Percentiles rank a stretch among this genome's conserved stretches.
Evolutionary conservation across 2,329 filamentous ascomycete genomes (phyloP).

Genomic region (Ophiocordyceps robertsii): DNA sequence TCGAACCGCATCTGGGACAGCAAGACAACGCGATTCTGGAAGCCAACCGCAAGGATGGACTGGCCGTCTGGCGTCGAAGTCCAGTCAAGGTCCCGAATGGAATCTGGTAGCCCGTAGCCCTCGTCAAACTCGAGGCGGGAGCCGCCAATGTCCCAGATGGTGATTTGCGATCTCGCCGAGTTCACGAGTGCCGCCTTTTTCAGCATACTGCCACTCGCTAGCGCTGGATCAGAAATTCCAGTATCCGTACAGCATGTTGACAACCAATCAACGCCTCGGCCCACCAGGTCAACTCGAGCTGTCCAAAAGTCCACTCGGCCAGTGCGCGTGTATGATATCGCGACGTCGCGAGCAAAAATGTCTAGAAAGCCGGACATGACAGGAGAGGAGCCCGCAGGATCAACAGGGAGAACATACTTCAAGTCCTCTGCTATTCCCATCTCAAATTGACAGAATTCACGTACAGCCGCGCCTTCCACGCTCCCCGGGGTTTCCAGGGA

Average conservation of each 20-base stretch:
- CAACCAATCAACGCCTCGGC: slow-evolving; percentile 62
- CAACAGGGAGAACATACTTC: slow-evolving; percentile 64
- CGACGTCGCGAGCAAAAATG: slow-evolving; percentile 73
- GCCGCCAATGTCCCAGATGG: slow-evolving; percentile 82
- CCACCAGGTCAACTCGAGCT: slow-evolving; percentile 51
- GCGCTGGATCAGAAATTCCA: slow-evolving; percentile 54
- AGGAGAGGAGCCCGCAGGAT: slow-evolving; percentile 65
- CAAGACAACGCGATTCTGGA: slow-evolving; percentile 71
- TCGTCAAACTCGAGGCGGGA: slow-evolving; percentile 72
- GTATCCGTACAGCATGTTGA: slow-evolving; percentile 73
- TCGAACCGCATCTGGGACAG: slow-evolving; percentile 84
- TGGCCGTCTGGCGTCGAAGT: slow-evolving; percentile 82
- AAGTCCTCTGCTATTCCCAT: slow-evolving; percentile 46
- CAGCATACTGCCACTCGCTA: slow-evolving; percentile 75
- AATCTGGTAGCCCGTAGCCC: slow-evolving; percentile 57
- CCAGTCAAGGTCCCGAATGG: slow-evolving; percentile 83
- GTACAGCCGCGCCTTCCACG: slow-evolving; percentile 24
- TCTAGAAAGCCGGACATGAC: slow-evolving; percentile 69
- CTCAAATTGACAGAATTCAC: slow-evolving; percentile 59
- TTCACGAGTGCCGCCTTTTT: slow-evolving; percentile 80
- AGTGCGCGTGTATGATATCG: slow-evolving; percentile 66
- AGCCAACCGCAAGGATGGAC: slow-evolving; percentile 83
- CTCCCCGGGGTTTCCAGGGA: slow-evolving; percentile 17
- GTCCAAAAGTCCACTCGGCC: slow-evolving; percentile 79
- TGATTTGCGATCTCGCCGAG: slow-evolving; percentile 56